Percentiles rank a stretch among this genome's conserved stretches.
phyloP scores from a whole-genome alignment of 2,329 filamentous ascomycete species.

The Blastomyces silverae region DNA sequence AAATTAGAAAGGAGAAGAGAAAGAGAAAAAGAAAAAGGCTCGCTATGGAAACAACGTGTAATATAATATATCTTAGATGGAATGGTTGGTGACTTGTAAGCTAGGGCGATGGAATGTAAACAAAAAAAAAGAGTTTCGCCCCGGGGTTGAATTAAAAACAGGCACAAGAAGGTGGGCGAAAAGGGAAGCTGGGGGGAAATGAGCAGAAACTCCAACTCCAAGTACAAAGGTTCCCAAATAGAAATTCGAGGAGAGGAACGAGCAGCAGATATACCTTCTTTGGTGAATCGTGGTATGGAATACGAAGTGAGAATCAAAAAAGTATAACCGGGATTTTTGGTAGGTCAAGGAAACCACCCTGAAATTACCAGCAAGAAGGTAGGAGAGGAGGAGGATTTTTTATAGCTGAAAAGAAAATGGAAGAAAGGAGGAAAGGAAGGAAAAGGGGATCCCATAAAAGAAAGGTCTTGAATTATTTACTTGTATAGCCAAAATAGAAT shows the following conservation, averaged over 20 bases:
- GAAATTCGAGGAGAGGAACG: background rate
- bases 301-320: background rate
- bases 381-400: background rate
- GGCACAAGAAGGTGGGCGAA: background rate
- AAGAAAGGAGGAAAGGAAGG: background rate
- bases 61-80: background rate
- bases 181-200: background rate
- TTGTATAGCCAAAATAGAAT: slow-evolving; percentile 7
- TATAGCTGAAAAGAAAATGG: background rate
- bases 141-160: background rate
- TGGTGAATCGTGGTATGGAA: background rate
- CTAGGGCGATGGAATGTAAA: too few species aligned
- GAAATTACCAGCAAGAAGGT: background rate
- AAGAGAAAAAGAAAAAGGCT: background rate
- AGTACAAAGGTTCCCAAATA: background rate
- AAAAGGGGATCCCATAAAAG: background rate
- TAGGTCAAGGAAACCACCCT: background rate
- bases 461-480: background rate
- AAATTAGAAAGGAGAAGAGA: background rate
- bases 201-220: background rate
- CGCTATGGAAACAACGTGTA: background rate
- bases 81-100: too few species aligned
- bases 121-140: background rate
- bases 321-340: background rate
- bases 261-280: background rate